Evolutionary conservation across 352 stramenopile genomes (phyloP).

Genomic region (Phytophthora palmivora): DNA sequence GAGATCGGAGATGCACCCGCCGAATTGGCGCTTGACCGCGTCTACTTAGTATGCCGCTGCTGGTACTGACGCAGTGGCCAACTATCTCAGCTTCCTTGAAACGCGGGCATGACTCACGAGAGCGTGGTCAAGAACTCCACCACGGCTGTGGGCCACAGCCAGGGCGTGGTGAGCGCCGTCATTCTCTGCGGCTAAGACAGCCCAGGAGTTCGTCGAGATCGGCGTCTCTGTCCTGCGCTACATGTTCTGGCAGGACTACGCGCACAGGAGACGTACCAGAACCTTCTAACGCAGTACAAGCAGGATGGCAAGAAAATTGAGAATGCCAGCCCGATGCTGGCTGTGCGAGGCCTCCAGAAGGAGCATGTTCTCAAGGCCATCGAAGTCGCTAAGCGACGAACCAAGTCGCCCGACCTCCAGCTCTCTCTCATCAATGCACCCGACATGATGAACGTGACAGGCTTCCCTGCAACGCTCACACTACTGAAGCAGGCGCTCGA

Average conservation of each 20-base stretch:
- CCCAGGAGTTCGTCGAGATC: conserved; percentile 55
- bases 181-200: conserved; percentile 67
- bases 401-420: conserved; percentile 61
- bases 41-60: conserved; percentile 84
- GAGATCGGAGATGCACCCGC: conserved; percentile 26
- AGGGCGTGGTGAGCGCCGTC: conserved; percentile 78
- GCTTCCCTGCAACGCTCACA: conserved; percentile 59
- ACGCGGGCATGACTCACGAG: conserved; percentile 59
- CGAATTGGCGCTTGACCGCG: conserved; percentile 34
- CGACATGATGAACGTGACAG: conserved; percentile 73
- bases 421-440: conserved; percentile 78
- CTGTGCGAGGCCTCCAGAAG: conserved; percentile 62
- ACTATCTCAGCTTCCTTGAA: conserved; percentile 80
- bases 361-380: conserved; percentile 64
- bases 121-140: conserved; percentile 53
- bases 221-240: conserved; percentile 66
- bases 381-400: conserved; percentile 50
- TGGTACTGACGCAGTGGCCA: conserved; percentile 80
- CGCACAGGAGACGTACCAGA: conserved; percentile 59
- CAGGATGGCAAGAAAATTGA: conserved; percentile 38
- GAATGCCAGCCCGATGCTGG: conserved; percentile 75
- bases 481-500: conserved; percentile 63
- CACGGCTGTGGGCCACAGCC: conserved; percentile 73
- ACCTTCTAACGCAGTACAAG: conserved; percentile 39
- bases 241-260: conserved; percentile 86